Evolutionary conservation across 305 asterid species (phyloP).

Genomic region (Fraxinus ornus): DNA sequence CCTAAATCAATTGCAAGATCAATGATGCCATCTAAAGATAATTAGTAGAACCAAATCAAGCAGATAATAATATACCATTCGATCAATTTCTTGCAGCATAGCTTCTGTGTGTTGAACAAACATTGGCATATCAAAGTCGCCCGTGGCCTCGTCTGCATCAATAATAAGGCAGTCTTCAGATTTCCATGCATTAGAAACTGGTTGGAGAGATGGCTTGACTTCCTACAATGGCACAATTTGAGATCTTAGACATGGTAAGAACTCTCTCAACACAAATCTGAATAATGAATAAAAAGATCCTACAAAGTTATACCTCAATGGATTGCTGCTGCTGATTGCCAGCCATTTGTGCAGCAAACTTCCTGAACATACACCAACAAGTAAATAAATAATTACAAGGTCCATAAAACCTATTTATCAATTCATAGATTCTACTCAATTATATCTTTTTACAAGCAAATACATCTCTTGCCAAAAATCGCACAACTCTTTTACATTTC

Average conservation of each 20-base stretch:
- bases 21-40: background rate
- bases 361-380: slow-evolving; percentile 35
- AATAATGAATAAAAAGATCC: background rate
- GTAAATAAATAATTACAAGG: background rate
- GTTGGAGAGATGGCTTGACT: slow-evolving; percentile 36
- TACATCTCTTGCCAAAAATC: too few relatives aligned
- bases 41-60: slow-evolving; percentile 5
- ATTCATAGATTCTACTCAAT: too few relatives aligned
- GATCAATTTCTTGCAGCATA: slow-evolving; percentile 73
- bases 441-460: too few relatives aligned
- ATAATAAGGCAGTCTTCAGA: slow-evolving; percentile 37
- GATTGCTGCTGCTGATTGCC: slow-evolving; percentile 36
- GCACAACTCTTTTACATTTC: too few relatives aligned
- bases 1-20: slow-evolving; percentile 37
- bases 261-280: background rate
- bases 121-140: slow-evolving; percentile 56
- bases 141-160: slow-evolving; percentile 34
- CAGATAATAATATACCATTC: slow-evolving; percentile 56
- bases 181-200: slow-evolving; percentile 21
- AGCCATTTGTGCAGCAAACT: slow-evolving; percentile 55
- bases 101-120: slow-evolving; percentile 73
- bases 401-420: background rate
- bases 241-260: background rate
- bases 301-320: slow-evolving; percentile 32
- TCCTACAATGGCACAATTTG: slow-evolving; percentile 32